Evolutionary conservation across 306 rosid species (phyloP).

Genomic region (Cajanus cajan): DNA sequence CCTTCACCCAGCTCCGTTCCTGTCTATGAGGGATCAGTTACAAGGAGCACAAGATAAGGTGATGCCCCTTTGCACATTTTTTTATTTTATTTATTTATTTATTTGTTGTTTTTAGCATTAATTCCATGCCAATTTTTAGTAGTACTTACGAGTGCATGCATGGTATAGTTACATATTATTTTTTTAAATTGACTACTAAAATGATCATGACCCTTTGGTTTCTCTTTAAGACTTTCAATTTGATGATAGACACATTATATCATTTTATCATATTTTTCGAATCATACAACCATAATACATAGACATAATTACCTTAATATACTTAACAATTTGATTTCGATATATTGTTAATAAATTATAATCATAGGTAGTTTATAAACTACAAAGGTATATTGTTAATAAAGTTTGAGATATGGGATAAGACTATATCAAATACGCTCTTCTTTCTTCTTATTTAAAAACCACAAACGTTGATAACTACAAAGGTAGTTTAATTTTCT

Average conservation of each 20-base stretch:
- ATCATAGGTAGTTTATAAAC: too few species aligned
- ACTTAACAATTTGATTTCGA: background rate
- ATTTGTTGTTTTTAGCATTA: constrained; percentile 32
- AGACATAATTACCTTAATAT: too few species aligned
- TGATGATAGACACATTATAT: too few species aligned
- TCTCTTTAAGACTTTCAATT: too few species aligned
- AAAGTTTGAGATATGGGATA: too few species aligned
- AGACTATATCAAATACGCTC: too few species aligned
- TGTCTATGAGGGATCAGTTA: constrained; percentile 41
- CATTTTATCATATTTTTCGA: too few species aligned
- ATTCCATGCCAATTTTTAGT: background rate
- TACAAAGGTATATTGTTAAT: too few species aligned
- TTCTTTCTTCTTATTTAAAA: background rate
- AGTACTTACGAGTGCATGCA: background rate
- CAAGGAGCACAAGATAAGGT: constrained; percentile 21
- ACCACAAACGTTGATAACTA: background rate
- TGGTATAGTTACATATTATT: background rate
- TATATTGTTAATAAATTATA: background rate
- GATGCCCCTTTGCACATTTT: constrained; percentile 24
- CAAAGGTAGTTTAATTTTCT: background rate
- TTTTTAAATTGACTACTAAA: background rate
- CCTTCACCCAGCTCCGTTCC: constrained; percentile 49
- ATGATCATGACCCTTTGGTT: background rate
- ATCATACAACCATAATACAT: background rate
- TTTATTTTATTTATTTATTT: too few species aligned